Evolutionary conservation across 2,329 filamentous ascomycete species (phyloP).

Genomic region (Proliferodiscus dingleyae): DNA sequence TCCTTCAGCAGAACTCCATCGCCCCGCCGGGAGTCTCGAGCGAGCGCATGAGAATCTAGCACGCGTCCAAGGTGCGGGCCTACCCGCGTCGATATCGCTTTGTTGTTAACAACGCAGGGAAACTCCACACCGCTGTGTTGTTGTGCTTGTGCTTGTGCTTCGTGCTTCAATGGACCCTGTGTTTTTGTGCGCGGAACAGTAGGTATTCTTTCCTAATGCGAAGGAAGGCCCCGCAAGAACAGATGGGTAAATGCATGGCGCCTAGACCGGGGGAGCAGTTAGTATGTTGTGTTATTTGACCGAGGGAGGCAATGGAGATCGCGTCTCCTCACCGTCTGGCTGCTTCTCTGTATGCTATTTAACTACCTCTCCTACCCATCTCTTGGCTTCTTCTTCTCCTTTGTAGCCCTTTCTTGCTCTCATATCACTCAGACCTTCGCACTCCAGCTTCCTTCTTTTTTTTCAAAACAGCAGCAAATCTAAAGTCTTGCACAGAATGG

Average conservation of each 20-base stretch:
- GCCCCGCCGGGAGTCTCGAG: slow-evolving; percentile 10
- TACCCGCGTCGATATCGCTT: slow-evolving; percentile 20
- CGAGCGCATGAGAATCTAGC: slow-evolving; percentile 20
- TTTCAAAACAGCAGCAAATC: slow-evolving; percentile 2
- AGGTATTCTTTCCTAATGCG: background rate
- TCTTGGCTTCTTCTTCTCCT: slow-evolving; percentile 1
- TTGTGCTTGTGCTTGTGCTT: background rate
- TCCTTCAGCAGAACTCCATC: slow-evolving; percentile 5
- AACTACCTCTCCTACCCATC: background rate
- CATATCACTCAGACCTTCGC: slow-evolving; percentile 9
- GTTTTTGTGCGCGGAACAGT: background rate
- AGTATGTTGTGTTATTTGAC: background rate
- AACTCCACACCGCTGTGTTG: slow-evolving; percentile 23
- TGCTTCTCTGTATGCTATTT: slow-evolving; percentile 12
- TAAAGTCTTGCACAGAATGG: slow-evolving; percentile 20
- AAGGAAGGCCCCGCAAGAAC: no score
- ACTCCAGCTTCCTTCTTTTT: slow-evolving; percentile 3
- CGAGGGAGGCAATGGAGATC: slow-evolving; percentile 1
- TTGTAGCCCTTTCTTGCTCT: slow-evolving; percentile 7
- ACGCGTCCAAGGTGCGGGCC: slow-evolving; percentile 24
- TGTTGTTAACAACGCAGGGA: slow-evolving; percentile 20
- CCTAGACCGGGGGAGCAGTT: slow-evolving; percentile 1
- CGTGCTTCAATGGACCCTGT: background rate
- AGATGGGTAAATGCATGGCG: no score
- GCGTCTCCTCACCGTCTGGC: slow-evolving; percentile 13